phyloP scores from a whole-genome alignment of 768 basidiomycete species.

The Serendipita indica region DNA sequence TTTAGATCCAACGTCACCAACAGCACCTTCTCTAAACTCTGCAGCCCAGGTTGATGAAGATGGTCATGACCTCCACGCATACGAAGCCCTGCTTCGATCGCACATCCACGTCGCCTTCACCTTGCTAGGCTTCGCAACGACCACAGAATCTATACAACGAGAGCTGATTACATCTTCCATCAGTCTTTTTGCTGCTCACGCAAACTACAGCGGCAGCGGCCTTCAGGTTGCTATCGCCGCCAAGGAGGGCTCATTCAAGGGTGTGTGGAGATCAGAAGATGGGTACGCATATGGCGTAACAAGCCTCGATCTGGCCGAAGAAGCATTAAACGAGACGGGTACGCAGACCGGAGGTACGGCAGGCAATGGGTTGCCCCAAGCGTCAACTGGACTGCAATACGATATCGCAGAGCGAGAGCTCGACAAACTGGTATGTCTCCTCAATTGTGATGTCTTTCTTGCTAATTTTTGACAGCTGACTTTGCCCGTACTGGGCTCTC shows the following conservation, averaged over 20 bases:
- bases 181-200: conserved; percentile 70
- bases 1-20: conserved; percentile 23
- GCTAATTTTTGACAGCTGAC: conserved; percentile 35
- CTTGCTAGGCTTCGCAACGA: conserved; percentile 58
- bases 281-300: conserved; percentile 89
- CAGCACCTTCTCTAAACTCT: conserved; percentile 14
- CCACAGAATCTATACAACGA: conserved; percentile 71
- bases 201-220: conserved; percentile 65
- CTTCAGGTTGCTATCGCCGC: conserved; percentile 88
- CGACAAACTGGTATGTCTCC: conserved; percentile 49
- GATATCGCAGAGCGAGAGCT: conserved; percentile 72
- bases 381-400: conserved; percentile 37
- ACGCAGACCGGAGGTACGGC: background rate
- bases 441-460: background rate
- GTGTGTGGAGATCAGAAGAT: conserved; percentile 75
- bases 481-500: conserved; percentile 65
- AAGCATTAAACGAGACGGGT: conserved; percentile 22
- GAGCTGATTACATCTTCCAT: conserved; percentile 69
- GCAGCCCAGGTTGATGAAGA: background rate
- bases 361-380: background rate
- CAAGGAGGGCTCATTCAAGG: conserved; percentile 66
- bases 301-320: conserved; percentile 39
- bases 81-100: conserved; percentile 70
- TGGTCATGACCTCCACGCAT: conserved; percentile 49
- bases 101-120: conserved; percentile 84